Base-by-base conservation (phyloP, 2,329 filamentous ascomycete species). In the Trichophyton simii region DNA sequence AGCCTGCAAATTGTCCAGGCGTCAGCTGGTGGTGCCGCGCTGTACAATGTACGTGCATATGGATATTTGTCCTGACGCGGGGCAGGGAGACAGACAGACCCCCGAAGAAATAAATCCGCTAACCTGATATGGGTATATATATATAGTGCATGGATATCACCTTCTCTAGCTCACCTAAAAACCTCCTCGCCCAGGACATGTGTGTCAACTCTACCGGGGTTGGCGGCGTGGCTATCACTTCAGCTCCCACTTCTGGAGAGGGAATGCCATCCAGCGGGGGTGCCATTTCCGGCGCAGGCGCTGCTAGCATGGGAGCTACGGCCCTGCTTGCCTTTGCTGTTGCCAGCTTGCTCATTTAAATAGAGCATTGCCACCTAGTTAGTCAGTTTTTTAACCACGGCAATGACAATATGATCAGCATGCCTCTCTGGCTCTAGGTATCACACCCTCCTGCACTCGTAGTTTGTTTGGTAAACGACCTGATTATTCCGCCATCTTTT, bases 1-100 rank as follows among this genome's bases (percentile, higher is more conserved):
- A 74, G 67, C 44, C 65, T 80, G 28, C 78, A 80, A 67, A 70
- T 79, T 38, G 73, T 79, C 41, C 77, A 78, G 63, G 68, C 78
- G 44, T 67, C 69, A 0, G 67, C 72, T 22, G 68, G 67, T 0
- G 77, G 78, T 0, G 72, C 70, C 59, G 71, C 74, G 7, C 65
- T 80, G 22, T 80, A 78, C 61, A 80, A 80, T 68, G 78, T 80
- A 69, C 63, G 76, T 31, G 0, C 28, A 7, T 31, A 31, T 18
- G 18, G 18, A 18, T 31, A 31, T 31, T 31, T 31, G 6, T 5
- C 5, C 28, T 7, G 28, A 7, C 28, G 28, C 7, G 7, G 7
- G 28, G 5, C 28, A 31, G 5, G 28, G 28, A 31, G 28, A 7
- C 28, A 31, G 28, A 7, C 5, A 31, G 28, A 7, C 5, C 28